phyloP scores from a whole-genome alignment of 148 eudicot species.

The Arctostaphylos glauca region DNA sequence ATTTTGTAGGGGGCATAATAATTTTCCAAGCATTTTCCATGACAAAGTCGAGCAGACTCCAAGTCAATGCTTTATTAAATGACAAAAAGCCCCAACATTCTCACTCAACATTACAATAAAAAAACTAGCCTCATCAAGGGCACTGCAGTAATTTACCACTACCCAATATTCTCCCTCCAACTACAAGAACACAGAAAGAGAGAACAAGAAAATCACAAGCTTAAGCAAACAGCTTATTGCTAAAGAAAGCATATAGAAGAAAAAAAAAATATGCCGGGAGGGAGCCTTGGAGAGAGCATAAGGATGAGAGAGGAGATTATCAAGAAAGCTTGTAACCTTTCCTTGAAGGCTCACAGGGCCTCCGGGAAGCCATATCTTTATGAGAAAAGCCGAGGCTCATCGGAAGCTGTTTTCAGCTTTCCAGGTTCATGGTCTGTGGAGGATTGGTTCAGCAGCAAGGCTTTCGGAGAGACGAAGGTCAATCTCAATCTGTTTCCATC shows the following conservation, averaged over 20 bases:
- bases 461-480: conserved; percentile 58
- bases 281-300: conserved; percentile 35
- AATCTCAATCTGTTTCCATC: conserved; percentile 54
- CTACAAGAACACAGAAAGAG: conserved; percentile 2
- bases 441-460: conserved; percentile 45
- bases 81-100: conserved; percentile 11
- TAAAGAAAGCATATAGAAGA: background rate
- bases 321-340: conserved; percentile 50
- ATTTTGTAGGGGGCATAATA: background rate
- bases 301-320: conserved; percentile 51
- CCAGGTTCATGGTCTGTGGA: conserved; percentile 61
- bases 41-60: background rate
- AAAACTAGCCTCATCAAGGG: background rate
- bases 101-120: background rate
- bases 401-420: conserved; percentile 50
- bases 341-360: conserved; percentile 56
- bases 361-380: conserved; percentile 40
- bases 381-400: conserved; percentile 27
- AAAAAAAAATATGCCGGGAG: conserved; percentile 25
- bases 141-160: background rate
- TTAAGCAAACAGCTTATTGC: background rate
- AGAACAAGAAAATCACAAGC: background rate
- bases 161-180: background rate
- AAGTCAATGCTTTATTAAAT: background rate
- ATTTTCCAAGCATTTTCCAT: background rate